phyloP scores from a whole-genome alignment of 2,329 filamentous ascomycete species.

The Cercospora berteroae region DNA sequence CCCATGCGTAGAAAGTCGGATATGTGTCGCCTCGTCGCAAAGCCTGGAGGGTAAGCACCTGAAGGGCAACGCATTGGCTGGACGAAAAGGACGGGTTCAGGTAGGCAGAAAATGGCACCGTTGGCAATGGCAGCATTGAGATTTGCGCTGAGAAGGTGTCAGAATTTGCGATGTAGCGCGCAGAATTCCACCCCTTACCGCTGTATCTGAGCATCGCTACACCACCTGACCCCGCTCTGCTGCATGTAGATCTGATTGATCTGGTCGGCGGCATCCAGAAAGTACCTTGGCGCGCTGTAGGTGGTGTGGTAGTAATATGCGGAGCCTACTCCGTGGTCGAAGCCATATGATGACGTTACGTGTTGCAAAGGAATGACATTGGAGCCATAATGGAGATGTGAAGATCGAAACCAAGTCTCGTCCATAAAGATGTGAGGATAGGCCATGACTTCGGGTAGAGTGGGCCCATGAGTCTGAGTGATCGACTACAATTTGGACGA shows the following conservation, averaged over 20 bases:
- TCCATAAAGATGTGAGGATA: slow-evolving; percentile 4
- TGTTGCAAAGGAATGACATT: background rate
- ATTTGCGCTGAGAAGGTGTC: slow-evolving; percentile 21
- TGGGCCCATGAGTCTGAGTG: background rate
- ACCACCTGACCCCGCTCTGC: background rate
- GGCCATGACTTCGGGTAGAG: background rate
- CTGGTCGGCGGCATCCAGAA: background rate
- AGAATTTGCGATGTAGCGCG: background rate
- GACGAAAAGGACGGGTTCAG: slow-evolving; percentile 33
- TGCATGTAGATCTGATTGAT: slow-evolving; percentile 4
- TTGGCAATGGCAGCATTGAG: slow-evolving; percentile 32
- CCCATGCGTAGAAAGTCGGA: slow-evolving; percentile 31
- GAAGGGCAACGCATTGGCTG: slow-evolving; percentile 35
- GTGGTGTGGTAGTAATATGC: background rate
- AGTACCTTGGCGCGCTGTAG: background rate
- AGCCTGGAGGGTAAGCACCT: slow-evolving; percentile 36
- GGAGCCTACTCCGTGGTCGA: slow-evolving; percentile 1
- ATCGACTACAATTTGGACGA: background rate
- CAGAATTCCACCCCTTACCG: background rate
- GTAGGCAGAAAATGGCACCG: slow-evolving; percentile 26
- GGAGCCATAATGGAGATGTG: slow-evolving; percentile 4
- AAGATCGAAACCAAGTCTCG: background rate
- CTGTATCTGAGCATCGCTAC: background rate
- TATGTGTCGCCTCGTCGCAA: slow-evolving; percentile 28
- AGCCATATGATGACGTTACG: slow-evolving; percentile 7